phyloP scores from a whole-genome alignment of 306 rosid genomes.

The Trifolium repens region DNA sequence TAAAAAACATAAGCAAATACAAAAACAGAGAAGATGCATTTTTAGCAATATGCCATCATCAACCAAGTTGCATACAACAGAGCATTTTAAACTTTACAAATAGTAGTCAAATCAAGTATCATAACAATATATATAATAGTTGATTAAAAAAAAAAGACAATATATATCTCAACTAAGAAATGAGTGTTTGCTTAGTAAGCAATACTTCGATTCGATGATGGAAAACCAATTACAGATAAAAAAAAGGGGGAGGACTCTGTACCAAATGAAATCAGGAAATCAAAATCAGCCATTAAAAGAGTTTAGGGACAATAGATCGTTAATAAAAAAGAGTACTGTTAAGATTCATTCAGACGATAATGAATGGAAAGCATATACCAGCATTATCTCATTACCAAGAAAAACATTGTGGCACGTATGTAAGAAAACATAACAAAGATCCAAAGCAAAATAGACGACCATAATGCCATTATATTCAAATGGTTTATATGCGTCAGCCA shows the following conservation, averaged over 20 bases:
- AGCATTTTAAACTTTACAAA: background rate
- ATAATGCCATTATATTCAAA: constrained; percentile 14
- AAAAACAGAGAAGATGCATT: constrained; percentile 23
- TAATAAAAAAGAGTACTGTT: constrained; percentile 13
- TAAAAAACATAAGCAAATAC: constrained; percentile 35
- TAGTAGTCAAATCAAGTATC: constrained; percentile 13
- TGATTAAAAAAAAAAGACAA: no score
- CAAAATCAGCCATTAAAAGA: constrained; percentile 23
- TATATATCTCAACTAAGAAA: constrained; percentile 11
- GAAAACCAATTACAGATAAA: constrained; percentile 25
- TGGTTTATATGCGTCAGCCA: constrained; percentile 15
- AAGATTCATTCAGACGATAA: constrained; percentile 25
- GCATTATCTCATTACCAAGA: constrained; percentile 15
- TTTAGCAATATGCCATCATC: constrained; percentile 18
- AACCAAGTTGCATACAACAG: constrained; percentile 33
- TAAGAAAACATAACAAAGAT: constrained; percentile 20
- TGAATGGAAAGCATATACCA: constrained; percentile 24
- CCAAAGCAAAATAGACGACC: constrained; percentile 1
- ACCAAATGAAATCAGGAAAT: constrained; percentile 20
- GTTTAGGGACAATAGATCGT: constrained; percentile 12
- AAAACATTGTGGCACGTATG: background rate
- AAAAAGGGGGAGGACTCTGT: constrained; percentile 9
- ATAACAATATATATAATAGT: background rate
- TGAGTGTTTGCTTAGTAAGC: constrained; percentile 20
- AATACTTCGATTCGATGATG: constrained; percentile 11